phyloP scores from a whole-genome alignment of 345 rosid genomes.

The Brassica nigra region DNA sequence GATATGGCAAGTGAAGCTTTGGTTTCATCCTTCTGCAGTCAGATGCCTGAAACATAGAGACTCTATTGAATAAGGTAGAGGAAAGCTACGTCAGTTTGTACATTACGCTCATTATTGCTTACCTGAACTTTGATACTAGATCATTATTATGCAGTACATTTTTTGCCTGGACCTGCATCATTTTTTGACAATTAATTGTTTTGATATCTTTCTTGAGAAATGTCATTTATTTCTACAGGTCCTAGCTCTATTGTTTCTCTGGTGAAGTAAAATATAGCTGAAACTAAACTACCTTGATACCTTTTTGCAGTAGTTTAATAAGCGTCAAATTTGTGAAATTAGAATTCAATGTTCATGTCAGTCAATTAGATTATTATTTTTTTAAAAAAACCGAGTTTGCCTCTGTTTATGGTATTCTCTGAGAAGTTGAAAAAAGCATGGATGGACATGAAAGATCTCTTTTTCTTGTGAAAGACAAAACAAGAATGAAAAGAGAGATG shows the following conservation, averaged over 20 bases:
- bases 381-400: conserved; percentile 28
- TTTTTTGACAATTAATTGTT: conserved; percentile 1
- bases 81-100: conserved; percentile 5
- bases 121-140: neutral
- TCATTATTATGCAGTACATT: conserved; percentile 9
- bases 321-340: conserved; percentile 18
- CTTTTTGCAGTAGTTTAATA: conserved; percentile 24
- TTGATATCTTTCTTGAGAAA: conserved; percentile 22
- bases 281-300: neutral
- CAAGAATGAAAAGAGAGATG: conserved; percentile 27
- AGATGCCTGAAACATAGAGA: conserved; percentile 22
- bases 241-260: conserved; percentile 13
- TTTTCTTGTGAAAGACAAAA: conserved; percentile 26
- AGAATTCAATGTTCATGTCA: conserved; percentile 29
- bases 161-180: neutral
- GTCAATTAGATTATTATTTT: conserved; percentile 14
- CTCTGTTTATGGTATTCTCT: conserved; percentile 29
- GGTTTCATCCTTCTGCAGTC: conserved; percentile 5
- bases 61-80: conserved; percentile 11
- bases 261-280: conserved; percentile 3
- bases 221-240: neutral
- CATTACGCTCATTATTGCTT: neutral
- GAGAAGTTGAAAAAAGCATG: conserved; percentile 25
- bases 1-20: conserved; percentile 28
- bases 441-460: conserved; percentile 13